A percentile compares a stretch with the other conserved stretches of the same genome.
Evolutionary conservation across 1,284 basidiomycete species (phyloP).

Genomic region (Marasmius sp.): DNA sequence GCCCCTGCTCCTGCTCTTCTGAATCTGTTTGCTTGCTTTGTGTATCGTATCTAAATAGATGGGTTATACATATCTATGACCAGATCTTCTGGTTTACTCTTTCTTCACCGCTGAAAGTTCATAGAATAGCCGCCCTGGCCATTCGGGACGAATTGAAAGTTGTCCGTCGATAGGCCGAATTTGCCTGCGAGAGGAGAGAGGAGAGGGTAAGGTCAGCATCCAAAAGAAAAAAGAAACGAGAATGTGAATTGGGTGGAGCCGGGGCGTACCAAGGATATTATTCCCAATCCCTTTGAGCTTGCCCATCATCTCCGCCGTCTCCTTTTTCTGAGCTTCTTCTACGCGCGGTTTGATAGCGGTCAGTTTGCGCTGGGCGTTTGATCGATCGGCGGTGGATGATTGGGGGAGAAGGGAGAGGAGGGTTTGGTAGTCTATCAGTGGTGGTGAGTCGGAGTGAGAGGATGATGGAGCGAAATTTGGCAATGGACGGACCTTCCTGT

Average conservation of each 20-base stretch:
- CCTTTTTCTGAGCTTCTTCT: constrained; percentile 78
- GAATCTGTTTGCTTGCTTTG: too few relatives aligned
- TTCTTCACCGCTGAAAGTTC: constrained; percentile 69
- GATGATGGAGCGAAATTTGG: not conserved
- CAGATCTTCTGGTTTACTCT: not conserved
- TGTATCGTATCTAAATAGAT: too few relatives aligned
- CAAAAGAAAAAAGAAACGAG: not conserved
- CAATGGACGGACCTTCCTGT: constrained; percentile 75
- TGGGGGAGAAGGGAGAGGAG: constrained; percentile 65
- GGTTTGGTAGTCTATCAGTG: constrained; percentile 70
- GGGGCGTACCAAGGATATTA: constrained; percentile 76
- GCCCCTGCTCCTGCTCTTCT: not conserved
- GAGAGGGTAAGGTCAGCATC: not conserved
- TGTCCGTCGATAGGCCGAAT: constrained; percentile 88
- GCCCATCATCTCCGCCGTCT: constrained; percentile 90
- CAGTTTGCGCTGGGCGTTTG: constrained; percentile 51
- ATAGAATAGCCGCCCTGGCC: constrained; percentile 93
- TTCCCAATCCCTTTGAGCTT: constrained; percentile 95
- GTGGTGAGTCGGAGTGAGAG: constrained; percentile 10
- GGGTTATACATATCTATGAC: too few relatives aligned
- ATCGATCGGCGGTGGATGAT: constrained; percentile 46
- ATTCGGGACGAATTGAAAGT: constrained; percentile 93
- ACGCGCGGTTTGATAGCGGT: constrained; percentile 62
- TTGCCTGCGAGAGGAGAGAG: constrained; percentile 63
- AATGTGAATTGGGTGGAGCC: not conserved